Base-by-base conservation (phyloP, 2,329 filamentous ascomycete species). In the Calonectria pteridis region DNA sequence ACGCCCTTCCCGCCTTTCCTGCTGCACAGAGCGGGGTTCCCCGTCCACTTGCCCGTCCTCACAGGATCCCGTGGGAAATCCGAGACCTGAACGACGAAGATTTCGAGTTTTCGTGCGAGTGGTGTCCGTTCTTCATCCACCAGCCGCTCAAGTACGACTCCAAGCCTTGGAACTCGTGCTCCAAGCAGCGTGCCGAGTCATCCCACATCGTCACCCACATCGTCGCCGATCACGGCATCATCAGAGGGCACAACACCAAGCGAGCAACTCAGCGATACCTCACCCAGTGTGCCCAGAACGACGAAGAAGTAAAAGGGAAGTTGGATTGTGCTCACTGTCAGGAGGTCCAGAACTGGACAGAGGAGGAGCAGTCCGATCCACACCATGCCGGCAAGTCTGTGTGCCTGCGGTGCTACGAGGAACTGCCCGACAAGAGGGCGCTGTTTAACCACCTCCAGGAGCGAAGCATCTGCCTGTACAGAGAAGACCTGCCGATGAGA, bases 181-280 rank as follows among this genome's bases (percentile, higher is more conserved):
- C 18, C 1, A 73, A 73, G 20, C 58, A 49, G 10, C 37, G 66
- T 20, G 66, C 71, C 6, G 78, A 77, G 63, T 67, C 77, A 23
- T 78, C 77, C 28, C 78, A 79, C 50, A 77, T 79, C 14, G 70
- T 79, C 26, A 77, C 77, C n/a, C 78, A 79, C 46, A 77, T 79
- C 13, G 51, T 79, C 35, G 65, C 78, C 23, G 78, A 79, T 29
- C 78, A 79, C 51, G 78, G 78, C 4, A 70, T 79, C 26, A 71
- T 79, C 31, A 75, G 78, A 43, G 78, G 74, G 14, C 65, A 0
- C 10, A 76, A 79, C 50, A 66, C 72, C 10, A 71, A 71, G 11
- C 51, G 78, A 28, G 23, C 35, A 5, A 64, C 66, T 35, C 78
- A 78, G 28, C 73, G 66, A 40, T 79, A 77, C 51, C 29, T 79